phyloP scores from a whole-genome alignment of 352 stramenopile genomes.

The Hyphochytrium catenoides region DNA sequence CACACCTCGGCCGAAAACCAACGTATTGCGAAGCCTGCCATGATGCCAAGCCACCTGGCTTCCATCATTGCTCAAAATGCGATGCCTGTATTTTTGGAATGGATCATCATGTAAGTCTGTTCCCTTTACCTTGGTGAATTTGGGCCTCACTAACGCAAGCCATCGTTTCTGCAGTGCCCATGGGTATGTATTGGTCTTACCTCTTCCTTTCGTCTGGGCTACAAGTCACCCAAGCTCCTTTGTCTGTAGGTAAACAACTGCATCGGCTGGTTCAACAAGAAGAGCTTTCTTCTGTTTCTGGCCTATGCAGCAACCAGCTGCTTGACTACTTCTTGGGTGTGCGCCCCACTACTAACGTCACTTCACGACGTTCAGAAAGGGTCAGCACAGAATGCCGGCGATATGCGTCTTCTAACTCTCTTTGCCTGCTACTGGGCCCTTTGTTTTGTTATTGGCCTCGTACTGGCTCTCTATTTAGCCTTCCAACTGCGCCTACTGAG shows the following conservation, averaged over 20 bases:
- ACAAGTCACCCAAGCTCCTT: background rate
- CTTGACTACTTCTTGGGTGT: constrained; percentile 26
- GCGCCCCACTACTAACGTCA: constrained; percentile 6
- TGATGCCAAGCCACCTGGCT: constrained; percentile 19
- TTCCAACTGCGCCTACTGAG: constrained; percentile 46
- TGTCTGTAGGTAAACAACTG: constrained; percentile 27
- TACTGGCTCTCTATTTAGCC: constrained; percentile 32
- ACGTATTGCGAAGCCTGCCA: constrained; percentile 60
- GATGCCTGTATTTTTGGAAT: constrained; percentile 43
- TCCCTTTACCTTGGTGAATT: background rate
- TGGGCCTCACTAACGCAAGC: constrained; percentile 33
- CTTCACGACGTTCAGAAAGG: constrained; percentile 7
- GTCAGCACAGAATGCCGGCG: constrained; percentile 5
- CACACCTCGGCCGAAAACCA: too few relatives aligned
- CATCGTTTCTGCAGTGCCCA: constrained; percentile 14
- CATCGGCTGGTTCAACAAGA: constrained; percentile 56
- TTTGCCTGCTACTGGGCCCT: constrained; percentile 14
- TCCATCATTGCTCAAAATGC: constrained; percentile 54
- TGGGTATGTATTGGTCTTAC: too few relatives aligned
- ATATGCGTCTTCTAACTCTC: constrained; percentile 6
- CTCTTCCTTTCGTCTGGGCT: too few relatives aligned
- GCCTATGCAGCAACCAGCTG: constrained; percentile 39
- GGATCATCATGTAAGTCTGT: constrained; percentile 8
- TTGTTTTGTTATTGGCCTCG: constrained; percentile 19
- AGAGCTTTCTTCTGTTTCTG: constrained; percentile 49